Base-by-base conservation (phyloP, 148 eudicot species). In the Linanthus parryae region DNA sequence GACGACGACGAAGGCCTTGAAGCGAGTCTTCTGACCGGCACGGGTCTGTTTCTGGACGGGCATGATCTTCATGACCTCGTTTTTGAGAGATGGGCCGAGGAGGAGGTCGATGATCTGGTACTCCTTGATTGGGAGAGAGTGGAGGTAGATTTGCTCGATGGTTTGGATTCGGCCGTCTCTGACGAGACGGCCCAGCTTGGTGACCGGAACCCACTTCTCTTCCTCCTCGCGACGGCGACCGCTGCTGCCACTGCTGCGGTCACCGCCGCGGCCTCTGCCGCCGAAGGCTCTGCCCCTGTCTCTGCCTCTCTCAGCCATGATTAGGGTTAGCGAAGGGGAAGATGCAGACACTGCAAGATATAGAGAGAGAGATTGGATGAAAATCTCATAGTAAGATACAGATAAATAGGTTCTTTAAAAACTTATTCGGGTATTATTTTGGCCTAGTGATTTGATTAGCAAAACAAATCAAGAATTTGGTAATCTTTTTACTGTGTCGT, bases 1-100 rank as follows among this genome's bases (percentile, higher is more conserved):
- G 11, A 84, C 94, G 8, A 84, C 88, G 0, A 84, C 84, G 21
- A 81, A 84, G 1, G 94, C 88, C 85, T 84, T 84, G 66, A 84
- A 81, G 58, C 94, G 30, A 42, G 94, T 84, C 9, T 88, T n/a
- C 66, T 81, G 85, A 3, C 94, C 88, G 28, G 94, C 88, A 1
- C 94, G 73, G 23, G 94, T 84, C 61, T 84, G 94, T 35, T 84
- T 84, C 84, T 81, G 84, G 8, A 84, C 94, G 23, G 88, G 88
- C 84, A 73, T 84, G 75, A 84, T 81, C 16, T 84, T 84, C 94
- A 84, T 81, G 20, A 84, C 94, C 66, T 84, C 94, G 47, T 84
- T 88, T 40, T 84, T 84, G 9, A 84, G 55, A 0, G 71, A 47
- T 0, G 82, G 80, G 1, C 79, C 69, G 18, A 73, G 51, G 3